A percentile compares a stretch with the other conserved stretches of the same genome.
These are phyloP conservation scores for Musa acuminata DNA, from an alignment of 176 grass and related monocot species.

Conservation along the genomic window DNA sequence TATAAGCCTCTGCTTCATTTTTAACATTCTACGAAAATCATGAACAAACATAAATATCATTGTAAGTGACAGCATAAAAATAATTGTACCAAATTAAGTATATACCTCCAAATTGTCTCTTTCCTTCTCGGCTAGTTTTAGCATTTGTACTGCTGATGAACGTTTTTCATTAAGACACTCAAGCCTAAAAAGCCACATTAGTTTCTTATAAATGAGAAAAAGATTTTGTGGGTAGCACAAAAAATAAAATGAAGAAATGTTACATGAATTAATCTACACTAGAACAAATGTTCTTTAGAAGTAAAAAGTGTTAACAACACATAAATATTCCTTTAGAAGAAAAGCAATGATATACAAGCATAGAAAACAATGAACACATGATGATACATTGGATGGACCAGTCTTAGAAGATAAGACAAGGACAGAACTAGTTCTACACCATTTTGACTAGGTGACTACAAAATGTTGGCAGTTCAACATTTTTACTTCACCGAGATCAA, in stretches of 20 bases:
- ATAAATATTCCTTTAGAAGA: too few species aligned
- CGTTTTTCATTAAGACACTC: slow-evolving; percentile 89
- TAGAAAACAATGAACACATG: too few species aligned
- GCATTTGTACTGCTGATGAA: slow-evolving; percentile 67
- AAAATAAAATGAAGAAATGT: slow-evolving; percentile 10
- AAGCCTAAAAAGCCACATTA: slow-evolving; percentile 34
- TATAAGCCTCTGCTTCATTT: slow-evolving; percentile 91
- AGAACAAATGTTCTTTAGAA: too few species aligned
- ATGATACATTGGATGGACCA: too few species aligned
- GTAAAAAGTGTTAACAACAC: too few species aligned
- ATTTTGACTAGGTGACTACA: too few species aligned
- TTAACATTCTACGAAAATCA: slow-evolving; percentile 55
- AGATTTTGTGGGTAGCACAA: slow-evolving; percentile 1
- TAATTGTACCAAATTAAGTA: background rate
- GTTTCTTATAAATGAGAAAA: slow-evolving; percentile 23
- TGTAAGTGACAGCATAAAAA: background rate
- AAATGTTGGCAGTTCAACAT: too few species aligned
- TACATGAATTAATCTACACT: background rate
- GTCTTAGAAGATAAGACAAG: too few species aligned
- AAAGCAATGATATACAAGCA: too few species aligned
- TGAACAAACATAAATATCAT: slow-evolving; percentile 2
- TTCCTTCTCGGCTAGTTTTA: slow-evolving; percentile 97
- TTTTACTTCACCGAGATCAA: too few species aligned
- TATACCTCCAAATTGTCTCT: slow-evolving; percentile 82
- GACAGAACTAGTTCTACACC: too few species aligned